Evolutionary conservation across 2,329 filamentous ascomycete species (phyloP), one percentile per base, ranked within the genome.

Genomic region (Botrytis galanthina): DNA sequence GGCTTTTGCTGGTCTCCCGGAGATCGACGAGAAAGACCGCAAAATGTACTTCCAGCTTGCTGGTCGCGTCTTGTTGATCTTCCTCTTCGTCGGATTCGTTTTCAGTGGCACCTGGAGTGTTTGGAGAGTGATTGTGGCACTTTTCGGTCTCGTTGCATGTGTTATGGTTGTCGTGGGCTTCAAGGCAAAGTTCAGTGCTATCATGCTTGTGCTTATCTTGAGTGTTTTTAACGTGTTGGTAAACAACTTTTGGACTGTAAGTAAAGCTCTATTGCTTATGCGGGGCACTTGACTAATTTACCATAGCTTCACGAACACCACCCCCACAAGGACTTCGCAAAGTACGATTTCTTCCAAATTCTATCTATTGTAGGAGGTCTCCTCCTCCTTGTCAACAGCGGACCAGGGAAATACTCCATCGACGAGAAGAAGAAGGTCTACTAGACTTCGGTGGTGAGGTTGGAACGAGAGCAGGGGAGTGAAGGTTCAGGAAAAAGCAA

Each of bases 351-450:
- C 88, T 99, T 99, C 91, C 96, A 99, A 87, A 98, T 98, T 80
- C 88, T 99, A 72, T 99, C 96, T 70, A 99, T 99, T 82, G 95
- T 98, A 78, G 96, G 96, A 77, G 96, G 96, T 83, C 93, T 99
- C 73, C 88, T 99, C 74, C 91, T 99, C 78, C 90, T 99, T 78
- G 95, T 98, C 85, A 99, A 99, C 90, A 98, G 96, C 89, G 96
- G 96, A 75, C 96, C 96, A 16, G 96, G 96, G 76, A 95, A 97
- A 84, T 93, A 98, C 87, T 97, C 93, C 83, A 95, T 98, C 84
- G 96, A 99, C 84, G 96, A 99, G 90, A 99, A 99, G 93, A 99
- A 99, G 91, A 99, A 99, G 89, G 96, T 99, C 79, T 99, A 99
- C 86, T 99, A 89, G 75, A 74, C 63, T 37, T 22, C 18, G 54